These are phyloP conservation scores for Ustilago tritici DNA, from an alignment of 1,284 basidiomycete genomes.

Conservation along the genomic window DNA sequence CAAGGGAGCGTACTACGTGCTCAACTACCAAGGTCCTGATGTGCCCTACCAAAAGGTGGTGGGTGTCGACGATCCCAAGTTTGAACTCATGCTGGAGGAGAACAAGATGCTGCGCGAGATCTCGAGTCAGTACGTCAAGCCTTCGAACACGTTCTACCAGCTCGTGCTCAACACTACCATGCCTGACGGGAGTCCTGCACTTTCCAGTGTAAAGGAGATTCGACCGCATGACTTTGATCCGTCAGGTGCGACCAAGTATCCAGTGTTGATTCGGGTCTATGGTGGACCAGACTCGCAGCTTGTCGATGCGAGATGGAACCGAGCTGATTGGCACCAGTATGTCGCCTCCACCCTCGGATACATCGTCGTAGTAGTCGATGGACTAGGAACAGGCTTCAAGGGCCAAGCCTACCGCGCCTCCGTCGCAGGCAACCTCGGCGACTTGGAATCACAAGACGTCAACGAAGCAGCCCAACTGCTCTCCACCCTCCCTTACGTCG, in stretches of 20 bases:
- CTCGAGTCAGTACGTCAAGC: constrained; percentile 78
- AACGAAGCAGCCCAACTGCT: constrained; percentile 78
- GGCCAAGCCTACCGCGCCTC: constrained; percentile 84
- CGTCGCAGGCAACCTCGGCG: constrained; percentile 85
- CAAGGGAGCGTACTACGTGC: constrained; percentile 78
- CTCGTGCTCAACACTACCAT: constrained; percentile 46
- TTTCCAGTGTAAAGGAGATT: constrained; percentile 88
- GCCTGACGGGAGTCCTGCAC: constrained; percentile 70
- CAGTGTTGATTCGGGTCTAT: constrained; percentile 77
- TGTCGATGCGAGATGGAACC: constrained; percentile 46
- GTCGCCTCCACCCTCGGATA: constrained; percentile 85
- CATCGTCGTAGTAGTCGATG: constrained; percentile 87
- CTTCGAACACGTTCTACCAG: constrained; percentile 74
- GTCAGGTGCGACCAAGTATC: constrained; percentile 90
- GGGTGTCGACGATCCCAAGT: constrained; percentile 76
- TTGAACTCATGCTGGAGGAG: constrained; percentile 74
- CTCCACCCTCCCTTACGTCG: constrained; percentile 77
- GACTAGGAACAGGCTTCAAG: constrained; percentile 91
- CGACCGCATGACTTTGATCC: constrained; percentile 91
- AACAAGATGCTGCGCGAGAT: constrained; percentile 82
- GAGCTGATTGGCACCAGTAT: constrained; percentile 80
- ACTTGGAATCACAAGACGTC: constrained; percentile 87
- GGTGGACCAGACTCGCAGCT: constrained; percentile 85
- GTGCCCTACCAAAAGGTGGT: constrained; percentile 88
- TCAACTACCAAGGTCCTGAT: constrained; percentile 83